Percentiles rank a stretch among this genome's conserved stretches.
Evolutionary conservation across 179 eudicot genomes (phyloP).

Genomic region (Spinacia oleracea): DNA sequence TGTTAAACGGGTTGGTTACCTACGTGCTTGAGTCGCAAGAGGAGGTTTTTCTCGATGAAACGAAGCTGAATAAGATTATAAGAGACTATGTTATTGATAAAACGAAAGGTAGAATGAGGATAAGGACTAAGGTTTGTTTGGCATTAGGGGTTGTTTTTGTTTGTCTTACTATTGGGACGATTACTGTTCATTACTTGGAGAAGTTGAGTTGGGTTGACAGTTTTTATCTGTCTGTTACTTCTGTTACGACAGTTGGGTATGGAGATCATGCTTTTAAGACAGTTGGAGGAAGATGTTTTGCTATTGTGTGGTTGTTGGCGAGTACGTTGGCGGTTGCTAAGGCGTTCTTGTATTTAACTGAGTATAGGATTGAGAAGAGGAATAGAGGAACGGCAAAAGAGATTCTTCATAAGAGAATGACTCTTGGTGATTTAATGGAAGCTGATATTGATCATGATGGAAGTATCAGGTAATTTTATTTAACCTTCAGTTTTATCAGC

Average conservation of each 20-base stretch:
- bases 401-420: conserved; percentile 60
- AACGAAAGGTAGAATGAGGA: conserved; percentile 59
- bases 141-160: conserved; percentile 59
- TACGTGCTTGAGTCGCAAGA: conserved; percentile 62
- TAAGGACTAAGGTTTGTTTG: conserved; percentile 53
- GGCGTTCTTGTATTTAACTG: conserved; percentile 61
- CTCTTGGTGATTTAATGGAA: conserved; percentile 53
- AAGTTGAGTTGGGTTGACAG: conserved; percentile 57
- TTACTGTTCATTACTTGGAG: conserved; percentile 43
- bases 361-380: conserved; percentile 67
- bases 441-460: conserved; percentile 77
- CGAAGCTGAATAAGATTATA: conserved; percentile 38
- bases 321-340: conserved; percentile 73
- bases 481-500: neutral
- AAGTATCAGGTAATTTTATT: conserved; percentile 65
- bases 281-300: conserved; percentile 55
- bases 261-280: conserved; percentile 65
- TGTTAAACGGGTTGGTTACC: conserved; percentile 50
- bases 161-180: conserved; percentile 50
- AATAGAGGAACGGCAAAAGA: conserved; percentile 46
- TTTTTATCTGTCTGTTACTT: conserved; percentile 64
- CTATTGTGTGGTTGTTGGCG: conserved; percentile 58
- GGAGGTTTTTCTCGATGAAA: conserved; percentile 48
- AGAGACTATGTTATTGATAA: conserved; percentile 45
- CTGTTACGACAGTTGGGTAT: conserved; percentile 79